Percentiles rank a stretch among this genome's conserved stretches.
Conservation (phyloP, 225 moss, liverwort and hornwort species). For the Polytrichum formosum region DNA sequence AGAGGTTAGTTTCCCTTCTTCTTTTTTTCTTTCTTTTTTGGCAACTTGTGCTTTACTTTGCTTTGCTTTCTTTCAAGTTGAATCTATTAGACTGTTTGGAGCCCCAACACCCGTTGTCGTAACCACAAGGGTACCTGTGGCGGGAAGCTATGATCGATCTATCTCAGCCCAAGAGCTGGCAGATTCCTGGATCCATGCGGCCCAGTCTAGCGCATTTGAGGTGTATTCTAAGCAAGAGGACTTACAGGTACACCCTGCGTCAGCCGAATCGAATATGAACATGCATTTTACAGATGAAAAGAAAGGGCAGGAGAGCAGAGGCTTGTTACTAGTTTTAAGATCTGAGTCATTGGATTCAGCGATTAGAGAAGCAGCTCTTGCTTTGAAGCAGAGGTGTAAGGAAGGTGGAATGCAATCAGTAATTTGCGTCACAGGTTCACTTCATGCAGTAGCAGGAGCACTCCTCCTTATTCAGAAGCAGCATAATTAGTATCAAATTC, state of each 20-base stretch:
- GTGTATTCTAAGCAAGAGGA: slow-evolving; percentile 8
- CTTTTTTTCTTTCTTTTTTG: no score
- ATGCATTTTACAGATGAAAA: background rate
- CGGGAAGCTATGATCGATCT: slow-evolving; percentile 65
- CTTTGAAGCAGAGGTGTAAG: slow-evolving; percentile 28
- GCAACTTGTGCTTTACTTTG: no score
- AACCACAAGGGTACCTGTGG: slow-evolving; percentile 64
- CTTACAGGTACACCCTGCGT: background rate
- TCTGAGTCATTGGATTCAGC: slow-evolving; percentile 51
- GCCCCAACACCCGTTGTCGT: no score
- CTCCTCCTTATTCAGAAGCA: slow-evolving; percentile 34
- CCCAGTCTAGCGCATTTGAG: slow-evolving; percentile 16
- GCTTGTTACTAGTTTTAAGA: slow-evolving; percentile 17
- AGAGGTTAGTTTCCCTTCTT: no score
- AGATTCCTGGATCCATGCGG: slow-evolving; percentile 44
- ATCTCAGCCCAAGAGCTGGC: slow-evolving; percentile 46
- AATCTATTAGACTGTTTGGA: no score
- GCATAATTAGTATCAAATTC: slow-evolving; percentile 2
- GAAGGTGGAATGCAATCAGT: slow-evolving; percentile 32
- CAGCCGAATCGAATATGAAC: slow-evolving; percentile 1
- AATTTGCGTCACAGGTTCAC: slow-evolving; percentile 81
- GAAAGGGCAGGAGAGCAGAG: slow-evolving; percentile 5
- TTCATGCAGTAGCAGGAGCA: slow-evolving; percentile 72
- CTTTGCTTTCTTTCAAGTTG: no score
- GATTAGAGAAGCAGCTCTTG: slow-evolving; percentile 41